Conservation (phyloP, 2,329 filamentous ascomycete species). For the Sphaceloma murrayae region DNA sequence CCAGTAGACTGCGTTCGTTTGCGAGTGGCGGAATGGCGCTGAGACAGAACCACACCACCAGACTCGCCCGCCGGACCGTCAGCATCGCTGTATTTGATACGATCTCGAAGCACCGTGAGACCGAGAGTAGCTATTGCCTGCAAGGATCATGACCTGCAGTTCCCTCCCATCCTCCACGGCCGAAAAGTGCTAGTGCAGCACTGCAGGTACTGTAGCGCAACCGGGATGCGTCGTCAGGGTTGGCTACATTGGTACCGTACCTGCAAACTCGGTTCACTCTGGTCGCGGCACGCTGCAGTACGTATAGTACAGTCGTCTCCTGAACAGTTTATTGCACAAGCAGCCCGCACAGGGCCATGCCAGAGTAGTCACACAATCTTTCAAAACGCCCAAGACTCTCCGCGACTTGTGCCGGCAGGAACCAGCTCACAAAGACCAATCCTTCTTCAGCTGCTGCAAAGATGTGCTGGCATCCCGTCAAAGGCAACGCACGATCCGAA, state of each 20-base stretch:
- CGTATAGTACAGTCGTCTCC: no score
- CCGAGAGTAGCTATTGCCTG: slow-evolving; percentile 3
- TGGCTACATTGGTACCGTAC: slow-evolving; percentile 7
- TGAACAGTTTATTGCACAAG: no score
- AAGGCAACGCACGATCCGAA: background rate
- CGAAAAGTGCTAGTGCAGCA: no score
- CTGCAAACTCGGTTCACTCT: slow-evolving; percentile 1
- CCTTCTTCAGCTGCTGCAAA: no score
- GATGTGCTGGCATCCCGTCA: slow-evolving; percentile 8
- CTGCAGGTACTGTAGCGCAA: background rate
- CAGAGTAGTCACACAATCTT: no score
- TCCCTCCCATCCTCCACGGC: no score
- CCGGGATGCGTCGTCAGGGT: slow-evolving; percentile 9
- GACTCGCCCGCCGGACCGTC: slow-evolving; percentile 1
- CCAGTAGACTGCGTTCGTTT: no score
- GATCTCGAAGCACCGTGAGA: slow-evolving; percentile 14
- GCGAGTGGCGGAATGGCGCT: slow-evolving; percentile 13
- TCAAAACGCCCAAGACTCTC: no score
- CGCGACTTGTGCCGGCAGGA: no score
- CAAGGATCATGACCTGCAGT: slow-evolving; percentile 14
- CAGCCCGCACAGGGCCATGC: no score
- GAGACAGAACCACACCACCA: slow-evolving; percentile 14
- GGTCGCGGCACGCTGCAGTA: background rate
- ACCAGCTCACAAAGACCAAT: no score
- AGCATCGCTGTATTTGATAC: slow-evolving; percentile 12